phyloP scores from a whole-genome alignment of 345 rosid genomes.

The Euphorbia tirucalli region DNA sequence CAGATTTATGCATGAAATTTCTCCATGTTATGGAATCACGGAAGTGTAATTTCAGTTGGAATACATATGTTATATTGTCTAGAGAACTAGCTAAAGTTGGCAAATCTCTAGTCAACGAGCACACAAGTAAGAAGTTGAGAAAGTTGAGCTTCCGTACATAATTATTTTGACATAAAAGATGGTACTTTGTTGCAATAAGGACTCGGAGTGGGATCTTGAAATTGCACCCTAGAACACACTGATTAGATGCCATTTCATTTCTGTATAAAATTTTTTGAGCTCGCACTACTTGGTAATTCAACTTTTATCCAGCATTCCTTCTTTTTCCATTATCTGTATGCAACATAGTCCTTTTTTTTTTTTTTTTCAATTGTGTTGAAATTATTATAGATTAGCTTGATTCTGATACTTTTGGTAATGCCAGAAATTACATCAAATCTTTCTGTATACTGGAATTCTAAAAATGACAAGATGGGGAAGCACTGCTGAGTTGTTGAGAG shows the following conservation, averaged over 20 bases:
- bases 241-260: neutral
- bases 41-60: slow-evolving; percentile 32
- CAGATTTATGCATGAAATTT: slow-evolving; percentile 48
- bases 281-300: neutral
- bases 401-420: neutral
- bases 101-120: slow-evolving; percentile 32
- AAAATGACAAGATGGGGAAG: slow-evolving; percentile 2
- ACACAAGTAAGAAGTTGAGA: slow-evolving; percentile 15
- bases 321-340: neutral
- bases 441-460: neutral
- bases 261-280: slow-evolving; percentile 1
- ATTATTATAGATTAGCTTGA: neutral
- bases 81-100: slow-evolving; percentile 46
- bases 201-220: neutral
- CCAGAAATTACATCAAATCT: neutral
- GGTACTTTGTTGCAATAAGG: neutral
- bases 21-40: slow-evolving; percentile 50
- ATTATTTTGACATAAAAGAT: neutral
- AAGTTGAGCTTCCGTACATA: slow-evolving; percentile 2
- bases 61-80: slow-evolving; percentile 38
- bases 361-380: neutral
- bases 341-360: neutral
- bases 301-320: neutral
- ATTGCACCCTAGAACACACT: neutral
- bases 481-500: neutral